Conservation (phyloP, 345 rosid genomes). For the Eucalyptus victrix region DNA sequence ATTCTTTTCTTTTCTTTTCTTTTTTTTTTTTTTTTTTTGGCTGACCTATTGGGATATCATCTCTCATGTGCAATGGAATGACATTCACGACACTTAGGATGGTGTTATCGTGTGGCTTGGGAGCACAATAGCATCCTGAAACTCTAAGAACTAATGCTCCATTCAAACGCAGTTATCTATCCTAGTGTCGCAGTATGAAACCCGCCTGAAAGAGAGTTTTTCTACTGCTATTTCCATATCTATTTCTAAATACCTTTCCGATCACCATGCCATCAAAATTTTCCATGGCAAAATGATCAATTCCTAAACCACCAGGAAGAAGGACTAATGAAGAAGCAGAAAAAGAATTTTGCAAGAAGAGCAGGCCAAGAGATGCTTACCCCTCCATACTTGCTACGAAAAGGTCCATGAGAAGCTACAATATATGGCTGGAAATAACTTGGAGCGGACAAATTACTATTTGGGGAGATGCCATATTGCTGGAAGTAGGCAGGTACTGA, state of each 20-base stretch:
- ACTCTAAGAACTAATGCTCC: not conserved
- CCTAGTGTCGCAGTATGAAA: not conserved
- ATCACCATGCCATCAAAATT: not conserved
- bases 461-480: constrained; percentile 77
- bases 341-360: not conserved
- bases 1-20: no score
- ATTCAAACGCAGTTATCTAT: not conserved
- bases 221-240: not conserved
- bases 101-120: not conserved
- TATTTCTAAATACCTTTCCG: not conserved
- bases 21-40: no score
- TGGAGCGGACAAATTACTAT: constrained; percentile 66
- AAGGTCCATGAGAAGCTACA: constrained; percentile 88
- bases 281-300: not conserved
- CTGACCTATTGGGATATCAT: not conserved
- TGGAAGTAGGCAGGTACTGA: constrained; percentile 94
- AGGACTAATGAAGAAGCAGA: not conserved
- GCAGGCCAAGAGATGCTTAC: constrained; percentile 21
- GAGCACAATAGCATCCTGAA: not conserved
- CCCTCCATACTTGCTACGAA: constrained; percentile 59
- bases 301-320: not conserved
- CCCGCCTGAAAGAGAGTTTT: not conserved
- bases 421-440: constrained; percentile 83
- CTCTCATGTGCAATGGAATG: not conserved
- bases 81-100: not conserved